These are phyloP conservation scores for Daldinia eschscholtzii DNA, from an alignment of 2,329 filamentous ascomycete species.

Conservation along the genomic window DNA sequence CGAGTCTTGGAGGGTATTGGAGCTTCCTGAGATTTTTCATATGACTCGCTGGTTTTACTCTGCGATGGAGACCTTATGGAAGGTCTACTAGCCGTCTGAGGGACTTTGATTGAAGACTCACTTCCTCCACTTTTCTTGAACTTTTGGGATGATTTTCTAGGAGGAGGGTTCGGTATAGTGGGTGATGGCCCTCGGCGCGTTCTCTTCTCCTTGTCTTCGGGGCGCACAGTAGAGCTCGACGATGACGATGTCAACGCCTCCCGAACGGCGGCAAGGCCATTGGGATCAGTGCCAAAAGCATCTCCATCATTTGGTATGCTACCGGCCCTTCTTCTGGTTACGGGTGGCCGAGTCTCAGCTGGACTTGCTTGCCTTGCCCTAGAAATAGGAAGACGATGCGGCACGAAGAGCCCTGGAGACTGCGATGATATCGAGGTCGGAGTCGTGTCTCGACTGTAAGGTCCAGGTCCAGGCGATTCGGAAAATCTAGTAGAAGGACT, in stretches of 20 bases:
- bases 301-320: slow-evolving; percentile 67
- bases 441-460: slow-evolving; percentile 82
- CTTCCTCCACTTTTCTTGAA: slow-evolving; percentile 57
- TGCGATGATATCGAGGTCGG: slow-evolving; percentile 83
- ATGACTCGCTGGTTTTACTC: slow-evolving; percentile 50
- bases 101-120: slow-evolving; percentile 57
- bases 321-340: slow-evolving; percentile 69
- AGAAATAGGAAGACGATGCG: slow-evolving; percentile 59
- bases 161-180: slow-evolving; percentile 70
- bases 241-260: slow-evolving; percentile 80
- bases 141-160: slow-evolving; percentile 72
- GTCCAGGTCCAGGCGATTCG: slow-evolving; percentile 75
- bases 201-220: slow-evolving; percentile 61
- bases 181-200: slow-evolving; percentile 61
- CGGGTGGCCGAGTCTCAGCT: slow-evolving; percentile 67
- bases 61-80: slow-evolving; percentile 53
- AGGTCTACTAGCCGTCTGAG: slow-evolving; percentile 50
- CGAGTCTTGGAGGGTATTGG: slow-evolving; percentile 52
- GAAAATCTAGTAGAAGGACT: slow-evolving; percentile 83
- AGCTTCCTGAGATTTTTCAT: slow-evolving; percentile 47
- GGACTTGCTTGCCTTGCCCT: slow-evolving; percentile 68
- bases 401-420: slow-evolving; percentile 72
- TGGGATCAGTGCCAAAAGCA: slow-evolving; percentile 61
- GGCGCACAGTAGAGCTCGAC: slow-evolving; percentile 75
- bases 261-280: slow-evolving; percentile 73